Evolutionary conservation across 2,329 filamentous ascomycete species (phyloP).

Genomic region (Beauveria sp.): DNA sequence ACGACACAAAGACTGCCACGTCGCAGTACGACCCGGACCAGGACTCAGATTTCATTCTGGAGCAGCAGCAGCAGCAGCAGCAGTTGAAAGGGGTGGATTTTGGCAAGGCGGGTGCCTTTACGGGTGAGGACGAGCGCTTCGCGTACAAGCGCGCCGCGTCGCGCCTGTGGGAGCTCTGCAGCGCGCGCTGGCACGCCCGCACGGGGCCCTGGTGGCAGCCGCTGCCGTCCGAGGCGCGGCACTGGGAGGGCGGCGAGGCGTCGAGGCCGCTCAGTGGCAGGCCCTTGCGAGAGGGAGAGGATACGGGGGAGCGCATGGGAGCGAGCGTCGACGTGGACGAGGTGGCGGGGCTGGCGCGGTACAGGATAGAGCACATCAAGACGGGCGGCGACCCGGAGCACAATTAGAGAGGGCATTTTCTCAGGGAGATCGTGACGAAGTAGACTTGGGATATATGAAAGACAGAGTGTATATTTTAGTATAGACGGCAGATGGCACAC

Average conservation of each 20-base stretch:
- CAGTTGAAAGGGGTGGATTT: constrained; percentile 49
- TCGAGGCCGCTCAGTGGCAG: constrained; percentile 17
- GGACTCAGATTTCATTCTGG: constrained; percentile 46
- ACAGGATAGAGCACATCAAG: constrained; percentile 28
- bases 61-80: constrained; percentile 22
- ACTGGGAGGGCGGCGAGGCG: constrained; percentile 51
- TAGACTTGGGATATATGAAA: not conserved
- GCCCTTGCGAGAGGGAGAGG: not conserved
- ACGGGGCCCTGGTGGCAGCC: constrained; percentile 65
- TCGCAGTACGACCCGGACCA: constrained; percentile 48
- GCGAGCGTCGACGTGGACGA: constrained; percentile 29
- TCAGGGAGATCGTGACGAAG: not conserved
- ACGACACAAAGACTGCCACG: constrained; percentile 40
- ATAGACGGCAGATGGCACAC: not conserved
- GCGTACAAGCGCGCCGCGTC: constrained; percentile 71
- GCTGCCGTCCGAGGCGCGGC: constrained; percentile 52
- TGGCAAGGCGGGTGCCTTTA: constrained; percentile 58
- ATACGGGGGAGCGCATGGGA: constrained; percentile 25
- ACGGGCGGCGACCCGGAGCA: constrained; percentile 16
- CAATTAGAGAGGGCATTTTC: not conserved
- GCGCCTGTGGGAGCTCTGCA: constrained; percentile 77
- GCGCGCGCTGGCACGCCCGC: constrained; percentile 61
- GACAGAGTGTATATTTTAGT: not conserved
- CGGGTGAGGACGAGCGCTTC: constrained; percentile 74
- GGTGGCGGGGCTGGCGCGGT: constrained; percentile 32